Base-by-base conservation (phyloP, 306 rosid species). In the Hylodesmum podocarpum region DNA sequence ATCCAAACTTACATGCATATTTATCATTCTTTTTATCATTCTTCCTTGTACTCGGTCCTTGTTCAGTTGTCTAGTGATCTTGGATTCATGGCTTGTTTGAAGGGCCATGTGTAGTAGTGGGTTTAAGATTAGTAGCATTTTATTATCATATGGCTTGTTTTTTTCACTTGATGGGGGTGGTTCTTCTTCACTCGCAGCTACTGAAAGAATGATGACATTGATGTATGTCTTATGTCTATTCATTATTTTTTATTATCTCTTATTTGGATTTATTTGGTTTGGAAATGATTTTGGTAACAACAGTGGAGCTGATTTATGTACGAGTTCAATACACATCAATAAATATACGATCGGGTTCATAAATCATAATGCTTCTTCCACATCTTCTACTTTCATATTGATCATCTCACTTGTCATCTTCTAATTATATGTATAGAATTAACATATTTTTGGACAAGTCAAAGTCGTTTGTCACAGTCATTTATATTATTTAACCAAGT, bases 1-100 rank as follows among this genome's bases (percentile, higher is more conserved):
- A 22, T 80, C 84, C 75, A 80, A 65, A 64, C 41, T 66, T 77
- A n/a, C 50, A 58, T 67, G 61, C 80, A 65, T 73, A 39, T 21
- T 66, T 77, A 67, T 78, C 44, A 43, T 58, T 75, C 59, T 75
- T 68, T 51, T 73, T 70, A 58, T 74, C 27, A 54, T 67, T 78
- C 70, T 79, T 73, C 65, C 75, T 53, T 68, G 66, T 68, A 47
- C 65, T 34, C 68, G 22, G 18, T 34, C 46, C 46, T 62, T 33
- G 25, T 62, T 62, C 68, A 70, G 77, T 34, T 62, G 33, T 16
- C 68, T 66, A 36, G 66, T 28, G 41, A 50, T 78, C 50, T 61
- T 83, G 66, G 68, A 59, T 27, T 58, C 25, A 59, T 73, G 77
- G 66, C 66, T 36, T 47, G 24, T 46, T 83, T 78, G 39, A 31